Percentiles rank a stretch among this genome's conserved stretches.
Conservation (phyloP, 2,329 filamentous ascomycete genomes). For the Xylariaceae sp. region DNA sequence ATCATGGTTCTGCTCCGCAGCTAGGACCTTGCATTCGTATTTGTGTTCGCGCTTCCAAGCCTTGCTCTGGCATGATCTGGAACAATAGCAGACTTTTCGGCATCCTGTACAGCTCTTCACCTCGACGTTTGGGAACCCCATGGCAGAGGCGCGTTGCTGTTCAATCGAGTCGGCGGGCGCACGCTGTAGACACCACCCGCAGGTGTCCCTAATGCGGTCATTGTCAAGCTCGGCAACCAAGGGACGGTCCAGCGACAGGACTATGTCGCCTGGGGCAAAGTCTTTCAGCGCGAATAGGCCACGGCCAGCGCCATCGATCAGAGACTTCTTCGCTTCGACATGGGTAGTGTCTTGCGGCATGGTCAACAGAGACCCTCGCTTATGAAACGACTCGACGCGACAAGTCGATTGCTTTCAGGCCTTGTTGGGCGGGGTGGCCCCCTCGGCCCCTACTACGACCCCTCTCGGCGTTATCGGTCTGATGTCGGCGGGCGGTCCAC, state of each 20-base stretch:
- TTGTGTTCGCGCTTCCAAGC: conserved; percentile 32
- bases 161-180: conserved; percentile 20
- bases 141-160: conserved; percentile 17
- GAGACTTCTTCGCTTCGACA: conserved; percentile 24
- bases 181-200: conserved; percentile 30
- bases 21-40: conserved; percentile 28
- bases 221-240: conserved; percentile 25
- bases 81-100: conserved; percentile 26
- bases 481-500: no score
- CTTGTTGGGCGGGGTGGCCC: no score
- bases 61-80: conserved; percentile 26
- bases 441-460: no score
- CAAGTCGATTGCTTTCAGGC: no score
- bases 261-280: conserved; percentile 25
- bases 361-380: no score
- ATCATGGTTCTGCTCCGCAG: conserved; percentile 20
- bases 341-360: no score
- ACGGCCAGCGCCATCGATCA: conserved; percentile 23
- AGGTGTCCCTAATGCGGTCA: conserved; percentile 26
- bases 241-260: conserved; percentile 25
- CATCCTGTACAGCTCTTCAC: conserved; percentile 28
- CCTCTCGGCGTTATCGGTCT: no score
- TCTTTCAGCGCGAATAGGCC: conserved; percentile 26
- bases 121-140: conserved; percentile 26
- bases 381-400: no score